These are phyloP conservation scores for Verbena officinalis DNA, from an alignment of 257 asterid species.

Conservation along the genomic window DNA sequence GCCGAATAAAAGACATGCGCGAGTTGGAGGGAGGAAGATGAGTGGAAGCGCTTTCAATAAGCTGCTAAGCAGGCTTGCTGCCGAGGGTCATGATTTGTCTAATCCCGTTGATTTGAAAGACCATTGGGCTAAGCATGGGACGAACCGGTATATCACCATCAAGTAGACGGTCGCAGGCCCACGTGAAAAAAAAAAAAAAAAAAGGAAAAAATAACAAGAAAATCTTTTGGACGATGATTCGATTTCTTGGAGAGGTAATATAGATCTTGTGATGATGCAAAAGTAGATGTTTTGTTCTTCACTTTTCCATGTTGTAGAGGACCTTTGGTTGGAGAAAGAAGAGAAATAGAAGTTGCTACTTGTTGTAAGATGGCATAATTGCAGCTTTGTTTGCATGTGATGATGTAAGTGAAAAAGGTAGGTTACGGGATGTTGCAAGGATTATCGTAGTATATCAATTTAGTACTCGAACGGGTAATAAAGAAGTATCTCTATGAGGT, in stretches of 20 bases:
- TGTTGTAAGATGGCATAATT: constrained; percentile 17
- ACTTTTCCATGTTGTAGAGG: too few species aligned
- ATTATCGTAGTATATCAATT: constrained; percentile 16
- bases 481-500: not conserved
- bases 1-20: constrained; percentile 91
- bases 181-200: not conserved
- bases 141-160: constrained; percentile 96
- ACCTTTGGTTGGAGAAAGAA: not conserved
- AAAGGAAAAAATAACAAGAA: too few species aligned
- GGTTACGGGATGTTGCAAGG: too few species aligned
- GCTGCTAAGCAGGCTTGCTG: constrained; percentile 90
- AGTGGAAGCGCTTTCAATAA: constrained; percentile 94
- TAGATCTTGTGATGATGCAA: not conserved
- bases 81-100: constrained; percentile 80
- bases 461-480: constrained; percentile 2
- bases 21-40: constrained; percentile 97
- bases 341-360: not conserved
- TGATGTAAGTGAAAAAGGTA: constrained; percentile 2
- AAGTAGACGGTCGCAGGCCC: constrained; percentile 55
- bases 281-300: constrained; percentile 17
- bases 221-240: too few species aligned
- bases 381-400: constrained; percentile 23
- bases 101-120: constrained; percentile 87
- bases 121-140: constrained; percentile 98
- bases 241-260: too few species aligned